Evolutionary conservation across 2,329 filamentous ascomycete species (phyloP), one percentile per base, ranked within the genome.

Genomic region (Colletotrichum gloeosporioides): DNA sequence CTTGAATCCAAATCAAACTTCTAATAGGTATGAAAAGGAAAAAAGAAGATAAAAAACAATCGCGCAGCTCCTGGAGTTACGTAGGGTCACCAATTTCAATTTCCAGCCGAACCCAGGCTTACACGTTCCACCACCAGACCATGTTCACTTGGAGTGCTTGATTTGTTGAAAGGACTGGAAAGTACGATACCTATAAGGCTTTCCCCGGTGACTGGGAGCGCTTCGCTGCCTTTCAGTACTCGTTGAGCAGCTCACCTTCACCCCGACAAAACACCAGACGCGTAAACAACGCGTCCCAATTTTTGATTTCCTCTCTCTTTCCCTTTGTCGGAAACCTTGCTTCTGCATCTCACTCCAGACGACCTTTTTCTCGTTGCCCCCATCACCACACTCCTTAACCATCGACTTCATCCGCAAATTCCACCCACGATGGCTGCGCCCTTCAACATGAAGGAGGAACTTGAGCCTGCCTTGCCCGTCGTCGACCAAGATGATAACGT

Each of bases 291-390:
- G 44, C 44, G 44, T 49, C 44, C 44, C 6, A 0, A 22, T n/a
- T 49, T 49, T 49, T 0, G 0, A 4, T 49, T 49, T 49, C 3
- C n/a, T 49, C n/a, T 10, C 6, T 22, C n/a, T 49, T 22, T 49
- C 44, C n/a, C 44, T 1, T 49, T 49, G 10, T 49, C 0, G 1
- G 44, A n/a, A 13, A 49, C 1, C 10, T 3, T 22, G 44, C 44
- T 13, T 22, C 44, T 8, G 18, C 44, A 49, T 2, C 10, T 22
- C n/a, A 8, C 44, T 22, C 10, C 3, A 8, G 3, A 1, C 44
- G 10, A 22, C 44, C 0, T 0, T 49, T 49, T 49, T 1, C 44
- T 49, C 6, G 18, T 49, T 4, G 6, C 3, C 39, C 2, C 18
- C 18, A 49, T n/a, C 39, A 49, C 44, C n/a, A 22, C 44, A 1